Base-by-base conservation (phyloP, 169 alveolate genomes). In the Plasmodium malariae region DNA sequence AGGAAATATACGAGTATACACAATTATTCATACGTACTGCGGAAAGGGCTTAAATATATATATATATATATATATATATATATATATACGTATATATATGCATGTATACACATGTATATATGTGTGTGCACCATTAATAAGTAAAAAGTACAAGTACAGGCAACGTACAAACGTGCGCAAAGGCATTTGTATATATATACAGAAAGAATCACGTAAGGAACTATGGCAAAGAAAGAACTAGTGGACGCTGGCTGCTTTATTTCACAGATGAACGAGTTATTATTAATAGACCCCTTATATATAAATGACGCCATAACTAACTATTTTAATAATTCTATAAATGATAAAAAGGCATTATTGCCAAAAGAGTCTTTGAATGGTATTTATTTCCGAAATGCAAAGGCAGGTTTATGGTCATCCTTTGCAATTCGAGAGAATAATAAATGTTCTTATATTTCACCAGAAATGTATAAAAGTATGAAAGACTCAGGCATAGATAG, bases 231-330 rank as follows among this genome's bases (percentile, higher is more conserved):
- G 14, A 32, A 43, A 24, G 51, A 86, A 12, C 40, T 86, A 54
- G 54, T 86, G 9, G 92, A 86, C 45, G 92, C 87, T 0, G 92
- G 92, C 12, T 86, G 92, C 51, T 86, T 86, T 51, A 86, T 86
- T 62, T 69, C 92, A 45, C 92, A 71, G 40, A 86, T 86, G 87
- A 86, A 86, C 40, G 92, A 86, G 59, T 60, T 86, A 32, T 26
- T 86, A 59, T 49, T 86, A 26, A 86, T 86, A 32, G 92, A 86
- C 30, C 92, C 92, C n/a, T 32, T 86, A 14, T 86, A 86, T 26
- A 69, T 86, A 24, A 86, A 68, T 48, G 69, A 72, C 34, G 73
- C 65, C 49, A 86, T 86, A 49, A 62, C 85, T 21, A 54, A 86
- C 28, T 86, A 86, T 65, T 86, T 70, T 72, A 86, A 86, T 70